These are phyloP conservation scores for Carallia brachiata DNA, from an alignment of 345 rosid genomes.

Conservation along the genomic window DNA sequence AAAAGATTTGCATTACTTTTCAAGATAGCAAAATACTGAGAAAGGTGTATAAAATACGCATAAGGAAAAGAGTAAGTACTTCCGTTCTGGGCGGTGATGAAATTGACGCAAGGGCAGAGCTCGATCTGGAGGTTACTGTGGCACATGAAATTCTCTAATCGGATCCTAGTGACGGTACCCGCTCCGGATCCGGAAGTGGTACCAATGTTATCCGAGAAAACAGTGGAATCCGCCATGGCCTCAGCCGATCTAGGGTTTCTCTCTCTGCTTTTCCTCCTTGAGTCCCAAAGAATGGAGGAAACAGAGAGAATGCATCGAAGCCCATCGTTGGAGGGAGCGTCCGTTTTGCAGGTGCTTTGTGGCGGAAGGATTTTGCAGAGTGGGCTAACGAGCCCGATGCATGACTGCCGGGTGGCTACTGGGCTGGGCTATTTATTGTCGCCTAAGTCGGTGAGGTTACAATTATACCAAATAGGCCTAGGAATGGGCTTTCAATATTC, in stretches of 20 bases:
- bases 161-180: constrained; percentile 65
- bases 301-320: constrained; percentile 2
- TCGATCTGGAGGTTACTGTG: constrained; percentile 76
- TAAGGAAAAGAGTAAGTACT: constrained; percentile 41
- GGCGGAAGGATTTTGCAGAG: no score
- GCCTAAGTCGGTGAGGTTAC: no score
- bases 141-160: constrained; percentile 91
- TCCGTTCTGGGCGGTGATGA: constrained; percentile 93
- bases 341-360: no score
- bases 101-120: constrained; percentile 82
- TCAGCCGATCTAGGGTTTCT: constrained; percentile 10
- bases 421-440: no score
- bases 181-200: constrained; percentile 48
- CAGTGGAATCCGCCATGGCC: constrained; percentile 49
- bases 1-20: neutral
- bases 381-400: no score
- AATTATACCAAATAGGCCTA: no score
- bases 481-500: no score
- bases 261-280: neutral
- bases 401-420: no score
- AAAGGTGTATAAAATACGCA: neutral
- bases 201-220: constrained; percentile 20
- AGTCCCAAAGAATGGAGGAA: constrained; percentile 9
- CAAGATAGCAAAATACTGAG: neutral
- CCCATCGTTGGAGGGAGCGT: neutral